These are phyloP conservation scores for Seiridium unicorne DNA, from an alignment of 2,329 filamentous ascomycete species.

Conservation along the genomic window DNA sequence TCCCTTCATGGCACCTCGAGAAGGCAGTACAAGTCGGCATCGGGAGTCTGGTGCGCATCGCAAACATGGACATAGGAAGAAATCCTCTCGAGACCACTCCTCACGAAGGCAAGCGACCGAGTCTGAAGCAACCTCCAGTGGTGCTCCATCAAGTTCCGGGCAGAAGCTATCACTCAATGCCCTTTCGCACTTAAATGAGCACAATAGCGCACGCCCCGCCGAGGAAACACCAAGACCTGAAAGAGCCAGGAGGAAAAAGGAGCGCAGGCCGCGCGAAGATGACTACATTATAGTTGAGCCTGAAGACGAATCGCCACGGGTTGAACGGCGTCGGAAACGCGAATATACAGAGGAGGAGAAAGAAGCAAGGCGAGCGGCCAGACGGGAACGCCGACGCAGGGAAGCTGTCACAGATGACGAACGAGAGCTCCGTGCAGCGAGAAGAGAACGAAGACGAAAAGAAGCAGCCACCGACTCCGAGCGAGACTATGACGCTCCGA, in stretches of 20 bases:
- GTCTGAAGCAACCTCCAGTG: conserved; percentile 31
- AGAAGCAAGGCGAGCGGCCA: conserved; percentile 6
- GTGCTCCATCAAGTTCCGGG: conserved; percentile 14
- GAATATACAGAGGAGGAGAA: conserved; percentile 11
- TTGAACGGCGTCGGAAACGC: conserved; percentile 15
- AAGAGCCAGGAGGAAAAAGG: conserved; percentile 34
- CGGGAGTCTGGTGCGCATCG: conserved; percentile 23
- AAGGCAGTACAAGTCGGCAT: conserved; percentile 22
- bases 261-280: conserved; percentile 25
- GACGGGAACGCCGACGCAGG: conserved; percentile 11
- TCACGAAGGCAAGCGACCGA: conserved; percentile 29
- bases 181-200: conserved; percentile 63
- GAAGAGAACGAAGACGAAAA: conserved; percentile 13
- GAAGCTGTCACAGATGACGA: conserved; percentile 20
- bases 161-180: conserved; percentile 49
- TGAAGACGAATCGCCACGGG: conserved; percentile 30
- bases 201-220: conserved; percentile 46
- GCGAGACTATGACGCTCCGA: conserved; percentile 15
- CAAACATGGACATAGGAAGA: conserved; percentile 34
- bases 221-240: conserved; percentile 39
- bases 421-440: conserved; percentile 19
- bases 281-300: conserved; percentile 17
- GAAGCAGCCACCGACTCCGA: conserved; percentile 12
- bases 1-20: conserved; percentile 29
- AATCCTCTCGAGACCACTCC: conserved; percentile 28